A percentile compares a stretch with the other conserved stretches of the same genome.
Evolutionary conservation across 495 filamentous ascomycete species (phyloP).

Genomic region (Penicillium longicatenatum): DNA sequence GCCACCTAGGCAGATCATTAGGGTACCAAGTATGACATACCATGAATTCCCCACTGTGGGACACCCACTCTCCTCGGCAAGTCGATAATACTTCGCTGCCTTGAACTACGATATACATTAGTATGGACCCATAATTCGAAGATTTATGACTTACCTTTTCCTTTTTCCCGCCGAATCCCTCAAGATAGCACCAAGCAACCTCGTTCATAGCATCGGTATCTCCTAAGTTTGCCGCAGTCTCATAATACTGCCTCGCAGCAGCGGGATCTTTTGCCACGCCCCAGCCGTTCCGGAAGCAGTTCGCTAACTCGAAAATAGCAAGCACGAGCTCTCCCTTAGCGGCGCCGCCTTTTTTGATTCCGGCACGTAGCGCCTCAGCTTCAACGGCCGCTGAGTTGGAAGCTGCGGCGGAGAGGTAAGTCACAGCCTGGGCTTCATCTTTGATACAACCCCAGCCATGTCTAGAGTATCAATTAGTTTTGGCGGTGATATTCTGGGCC

Average conservation of each 20-base stretch:
- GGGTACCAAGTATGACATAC: conserved; percentile 56
- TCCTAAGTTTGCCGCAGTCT: conserved; percentile 93
- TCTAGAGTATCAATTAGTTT: conserved; percentile 43
- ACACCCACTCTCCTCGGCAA: conserved; percentile 84
- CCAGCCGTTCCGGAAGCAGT: conserved; percentile 97
- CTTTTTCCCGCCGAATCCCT: conserved; percentile 93
- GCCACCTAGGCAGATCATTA: neutral
- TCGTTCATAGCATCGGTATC: conserved; percentile 99
- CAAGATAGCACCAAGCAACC: conserved; percentile 91
- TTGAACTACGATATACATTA: conserved; percentile 61
- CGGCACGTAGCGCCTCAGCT: conserved; percentile 75
- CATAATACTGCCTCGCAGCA: conserved; percentile 92
- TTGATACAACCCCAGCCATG: conserved; percentile 91
- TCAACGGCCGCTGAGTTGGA: conserved; percentile 88
- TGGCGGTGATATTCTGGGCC: neutral
- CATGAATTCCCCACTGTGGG: conserved; percentile 94
- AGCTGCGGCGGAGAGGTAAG: conserved; percentile 85
- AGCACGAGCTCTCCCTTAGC: conserved; percentile 98
- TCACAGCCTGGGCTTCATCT: conserved; percentile 71
- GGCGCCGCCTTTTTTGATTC: conserved; percentile 87
- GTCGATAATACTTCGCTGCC: conserved; percentile 90
- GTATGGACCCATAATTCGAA: conserved; percentile 5
- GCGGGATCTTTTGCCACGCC: conserved; percentile 85
- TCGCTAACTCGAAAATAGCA: conserved; percentile 90
- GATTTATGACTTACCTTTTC: conserved; percentile 75